These are phyloP conservation scores for Gonium pectorale DNA, from an alignment of 139 green algal genomes.

Conservation along the genomic window DNA sequence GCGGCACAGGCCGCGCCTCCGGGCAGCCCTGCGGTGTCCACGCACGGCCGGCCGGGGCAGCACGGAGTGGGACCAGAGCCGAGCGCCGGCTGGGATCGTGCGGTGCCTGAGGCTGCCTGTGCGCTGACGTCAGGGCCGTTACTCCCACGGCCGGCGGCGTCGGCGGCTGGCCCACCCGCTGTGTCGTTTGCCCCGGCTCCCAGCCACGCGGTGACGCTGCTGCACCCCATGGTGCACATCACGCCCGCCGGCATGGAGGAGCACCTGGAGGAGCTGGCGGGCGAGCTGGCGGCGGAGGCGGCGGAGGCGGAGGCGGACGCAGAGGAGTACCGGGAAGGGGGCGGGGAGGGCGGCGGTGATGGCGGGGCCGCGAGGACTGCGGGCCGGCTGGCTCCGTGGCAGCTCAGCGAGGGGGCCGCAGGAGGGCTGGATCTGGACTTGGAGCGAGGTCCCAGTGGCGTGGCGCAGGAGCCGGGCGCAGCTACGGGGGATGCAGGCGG, in stretches of 20 bases:
- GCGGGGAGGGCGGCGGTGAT: background rate
- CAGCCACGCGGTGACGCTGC: slow-evolving; percentile 9
- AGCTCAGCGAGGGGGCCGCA: background rate
- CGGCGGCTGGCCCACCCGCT: background rate
- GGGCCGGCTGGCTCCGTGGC: background rate
- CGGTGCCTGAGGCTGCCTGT: too few relatives aligned
- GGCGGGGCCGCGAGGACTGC: background rate
- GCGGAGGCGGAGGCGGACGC: slow-evolving; percentile 20
- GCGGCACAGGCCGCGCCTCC: too few relatives aligned
- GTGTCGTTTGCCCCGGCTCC: background rate
- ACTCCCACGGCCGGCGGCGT: too few relatives aligned
- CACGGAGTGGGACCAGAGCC: too few relatives aligned
- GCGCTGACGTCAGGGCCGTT: too few relatives aligned
- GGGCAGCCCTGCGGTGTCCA: too few relatives aligned
- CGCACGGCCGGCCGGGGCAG: too few relatives aligned
- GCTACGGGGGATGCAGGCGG: background rate
- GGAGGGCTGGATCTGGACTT: background rate
- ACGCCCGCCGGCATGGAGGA: slow-evolving; percentile 40
- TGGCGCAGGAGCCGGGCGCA: background rate
- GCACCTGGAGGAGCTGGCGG: slow-evolving; percentile 31
- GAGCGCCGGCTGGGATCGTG: too few relatives aligned
- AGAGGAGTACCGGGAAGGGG: background rate
- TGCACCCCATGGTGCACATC: slow-evolving; percentile 24
- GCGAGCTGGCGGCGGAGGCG: slow-evolving; percentile 33
- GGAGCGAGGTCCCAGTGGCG: background rate